These are phyloP conservation scores for Coniferiporia sulphurascens DNA, from an alignment of 1,284 basidiomycete genomes.

Conservation along the genomic window DNA sequence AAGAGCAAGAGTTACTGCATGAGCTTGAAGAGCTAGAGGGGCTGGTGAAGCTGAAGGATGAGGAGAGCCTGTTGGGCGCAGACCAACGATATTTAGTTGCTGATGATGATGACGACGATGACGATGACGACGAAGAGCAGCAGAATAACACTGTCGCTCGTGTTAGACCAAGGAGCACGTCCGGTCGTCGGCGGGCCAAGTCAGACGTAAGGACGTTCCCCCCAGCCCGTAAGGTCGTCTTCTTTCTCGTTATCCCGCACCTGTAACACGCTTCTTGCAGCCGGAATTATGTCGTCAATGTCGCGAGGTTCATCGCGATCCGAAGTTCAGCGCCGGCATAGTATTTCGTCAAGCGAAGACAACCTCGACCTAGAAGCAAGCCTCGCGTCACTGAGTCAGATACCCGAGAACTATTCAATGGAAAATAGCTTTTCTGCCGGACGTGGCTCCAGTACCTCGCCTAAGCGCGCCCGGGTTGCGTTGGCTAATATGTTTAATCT, in stretches of 20 bases:
- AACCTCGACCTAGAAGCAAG: conserved; percentile 40
- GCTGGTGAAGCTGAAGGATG: conserved; percentile 64
- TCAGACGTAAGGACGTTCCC: conserved; percentile 21
- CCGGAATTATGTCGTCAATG: conserved; percentile 15
- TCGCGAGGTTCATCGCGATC: conserved; percentile 18
- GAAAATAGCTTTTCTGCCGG: conserved; percentile 6
- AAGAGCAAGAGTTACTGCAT: conserved; percentile 67
- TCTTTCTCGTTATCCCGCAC: not conserved
- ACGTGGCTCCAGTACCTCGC: conserved; percentile 30
- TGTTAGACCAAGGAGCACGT: conserved; percentile 17
- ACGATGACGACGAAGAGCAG: conserved; percentile 62
- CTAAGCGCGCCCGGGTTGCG: conserved; percentile 34
- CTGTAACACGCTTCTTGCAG: not conserved
- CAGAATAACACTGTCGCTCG: conserved; percentile 22
- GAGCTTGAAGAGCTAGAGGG: conserved; percentile 63
- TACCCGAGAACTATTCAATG: conserved; percentile 22
- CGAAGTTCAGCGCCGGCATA: conserved; percentile 36
- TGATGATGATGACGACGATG: conserved; percentile 58
- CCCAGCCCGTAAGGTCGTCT: conserved; percentile 17
- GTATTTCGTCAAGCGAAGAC: conserved; percentile 50
- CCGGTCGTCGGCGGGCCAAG: conserved; percentile 14
- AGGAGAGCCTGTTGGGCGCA: conserved; percentile 50
- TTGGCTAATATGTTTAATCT: conserved; percentile 46
- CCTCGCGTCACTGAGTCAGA: conserved; percentile 32
- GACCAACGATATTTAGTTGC: conserved; percentile 42